phyloP scores from a whole-genome alignment of 257 asterid genomes.

The Plantago ovata region DNA sequence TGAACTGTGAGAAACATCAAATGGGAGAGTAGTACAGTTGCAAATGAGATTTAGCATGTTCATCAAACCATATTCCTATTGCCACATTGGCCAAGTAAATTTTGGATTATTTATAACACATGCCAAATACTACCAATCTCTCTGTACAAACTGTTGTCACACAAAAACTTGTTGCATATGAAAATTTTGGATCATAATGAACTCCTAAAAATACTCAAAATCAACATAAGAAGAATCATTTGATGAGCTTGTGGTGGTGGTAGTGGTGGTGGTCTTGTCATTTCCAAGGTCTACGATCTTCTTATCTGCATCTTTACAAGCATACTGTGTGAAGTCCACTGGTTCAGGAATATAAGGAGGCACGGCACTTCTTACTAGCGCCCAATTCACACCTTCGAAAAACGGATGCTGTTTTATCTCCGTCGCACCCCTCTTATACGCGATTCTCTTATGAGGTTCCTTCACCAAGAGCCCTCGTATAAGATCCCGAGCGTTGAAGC shows the following conservation, averaged over 20 bases:
- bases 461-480: constrained; percentile 39
- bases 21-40: no score
- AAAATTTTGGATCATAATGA: neutral
- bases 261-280: constrained; percentile 22
- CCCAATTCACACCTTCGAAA: constrained; percentile 48
- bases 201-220: constrained; percentile 20
- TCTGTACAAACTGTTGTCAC: constrained; percentile 22
- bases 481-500: constrained; percentile 29
- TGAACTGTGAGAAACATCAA: no score
- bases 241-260: constrained; percentile 20
- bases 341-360: constrained; percentile 38
- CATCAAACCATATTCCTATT: no score
- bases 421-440: constrained; percentile 45
- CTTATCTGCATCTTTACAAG: constrained; percentile 33
- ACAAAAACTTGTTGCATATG: constrained; percentile 2
- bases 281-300: constrained; percentile 27
- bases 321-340: constrained; percentile 32
- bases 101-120: no score
- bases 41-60: no score
- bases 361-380: constrained; percentile 35
- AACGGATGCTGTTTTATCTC: constrained; percentile 44
- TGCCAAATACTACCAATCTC: constrained; percentile 15
- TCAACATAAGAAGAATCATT: constrained; percentile 22
- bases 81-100: no score
- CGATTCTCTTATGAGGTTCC: constrained; percentile 48